Conservation (phyloP, 106 monocot genomes). For the Chionographis japonica region DNA sequence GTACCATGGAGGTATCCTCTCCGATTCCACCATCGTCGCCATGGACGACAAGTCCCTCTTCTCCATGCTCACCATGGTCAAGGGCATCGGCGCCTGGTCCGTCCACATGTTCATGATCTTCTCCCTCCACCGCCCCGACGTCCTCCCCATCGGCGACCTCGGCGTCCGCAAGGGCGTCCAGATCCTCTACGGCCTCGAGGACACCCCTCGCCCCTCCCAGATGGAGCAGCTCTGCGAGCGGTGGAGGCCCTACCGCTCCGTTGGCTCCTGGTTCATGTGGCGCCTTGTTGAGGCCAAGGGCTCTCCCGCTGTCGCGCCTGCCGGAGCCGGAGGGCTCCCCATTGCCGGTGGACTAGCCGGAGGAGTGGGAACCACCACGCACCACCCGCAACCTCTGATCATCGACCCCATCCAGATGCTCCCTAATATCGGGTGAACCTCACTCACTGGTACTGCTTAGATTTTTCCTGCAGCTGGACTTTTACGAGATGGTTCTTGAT, state of each 20-base stretch:
- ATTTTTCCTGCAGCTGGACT: neutral
- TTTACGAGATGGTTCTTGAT: no score
- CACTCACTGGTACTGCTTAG: neutral
- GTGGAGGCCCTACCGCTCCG: slow-evolving; percentile 51
- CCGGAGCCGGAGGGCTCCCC: neutral
- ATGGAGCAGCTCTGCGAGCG: slow-evolving; percentile 40
- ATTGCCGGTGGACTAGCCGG: neutral
- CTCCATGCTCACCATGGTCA: slow-evolving; percentile 87
- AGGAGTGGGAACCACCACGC: neutral
- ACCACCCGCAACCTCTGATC: neutral
- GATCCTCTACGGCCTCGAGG: slow-evolving; percentile 35
- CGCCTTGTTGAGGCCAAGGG: slow-evolving; percentile 43
- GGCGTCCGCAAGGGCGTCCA: slow-evolving; percentile 49
- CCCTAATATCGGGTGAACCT: slow-evolving; percentile 29
- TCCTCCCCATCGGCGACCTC: slow-evolving; percentile 39
- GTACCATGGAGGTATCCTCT: slow-evolving; percentile 60
- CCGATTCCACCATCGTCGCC: slow-evolving; percentile 47
- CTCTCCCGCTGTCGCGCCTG: slow-evolving; percentile 10
- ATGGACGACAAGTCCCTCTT: slow-evolving; percentile 81
- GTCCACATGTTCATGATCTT: slow-evolving; percentile 98
- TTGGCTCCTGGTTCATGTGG: slow-evolving; percentile 57
- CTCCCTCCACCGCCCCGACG: slow-evolving; percentile 57
- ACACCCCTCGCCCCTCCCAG: slow-evolving; percentile 39
- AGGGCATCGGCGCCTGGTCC: slow-evolving; percentile 93
- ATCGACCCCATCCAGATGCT: slow-evolving; percentile 39